These are phyloP conservation scores for Citrus reticulata DNA, from an alignment of 345 rosid species.

Conservation along the genomic window DNA sequence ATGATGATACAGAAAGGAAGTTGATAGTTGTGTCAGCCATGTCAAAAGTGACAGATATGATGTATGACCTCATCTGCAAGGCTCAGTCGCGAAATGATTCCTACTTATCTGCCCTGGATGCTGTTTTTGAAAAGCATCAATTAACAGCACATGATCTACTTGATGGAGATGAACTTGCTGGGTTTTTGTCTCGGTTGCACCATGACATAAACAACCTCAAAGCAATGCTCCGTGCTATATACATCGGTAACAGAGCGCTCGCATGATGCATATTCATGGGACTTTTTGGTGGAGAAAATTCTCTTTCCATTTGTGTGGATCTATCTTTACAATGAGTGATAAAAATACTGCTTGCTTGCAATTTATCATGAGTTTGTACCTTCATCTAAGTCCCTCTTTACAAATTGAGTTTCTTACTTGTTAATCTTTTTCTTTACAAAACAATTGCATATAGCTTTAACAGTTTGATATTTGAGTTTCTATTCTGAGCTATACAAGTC, in stretches of 20 bases:
- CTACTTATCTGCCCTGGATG: constrained; percentile 69
- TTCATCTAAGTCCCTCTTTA: not conserved
- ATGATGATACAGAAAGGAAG: constrained; percentile 19
- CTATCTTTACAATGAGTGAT: not conserved
- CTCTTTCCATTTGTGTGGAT: not conserved
- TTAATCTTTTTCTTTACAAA: not conserved
- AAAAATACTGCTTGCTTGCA: not conserved
- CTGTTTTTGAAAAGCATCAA: constrained; percentile 73
- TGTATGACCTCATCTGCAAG: constrained; percentile 82
- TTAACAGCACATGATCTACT: constrained; percentile 78
- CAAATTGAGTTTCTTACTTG: not conserved
- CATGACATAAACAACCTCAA: constrained; percentile 76
- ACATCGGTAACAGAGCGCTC: constrained; percentile 51
- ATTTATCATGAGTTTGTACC: not conserved
- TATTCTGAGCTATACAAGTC: not conserved
- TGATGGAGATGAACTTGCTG: constrained; percentile 73
- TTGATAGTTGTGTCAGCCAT: constrained; percentile 91
- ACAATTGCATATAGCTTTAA: not conserved
- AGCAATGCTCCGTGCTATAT: constrained; percentile 98
- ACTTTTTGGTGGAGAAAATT: not conserved
- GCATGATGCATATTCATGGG: constrained; percentile 27
- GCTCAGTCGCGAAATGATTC: constrained; percentile 89
- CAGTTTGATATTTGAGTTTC: not conserved
- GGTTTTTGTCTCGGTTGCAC: constrained; percentile 71
- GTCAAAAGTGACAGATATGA: constrained; percentile 99